Evolutionary conservation across 2,329 filamentous ascomycete genomes (phyloP).

Genomic region (Xylaria sp.): DNA sequence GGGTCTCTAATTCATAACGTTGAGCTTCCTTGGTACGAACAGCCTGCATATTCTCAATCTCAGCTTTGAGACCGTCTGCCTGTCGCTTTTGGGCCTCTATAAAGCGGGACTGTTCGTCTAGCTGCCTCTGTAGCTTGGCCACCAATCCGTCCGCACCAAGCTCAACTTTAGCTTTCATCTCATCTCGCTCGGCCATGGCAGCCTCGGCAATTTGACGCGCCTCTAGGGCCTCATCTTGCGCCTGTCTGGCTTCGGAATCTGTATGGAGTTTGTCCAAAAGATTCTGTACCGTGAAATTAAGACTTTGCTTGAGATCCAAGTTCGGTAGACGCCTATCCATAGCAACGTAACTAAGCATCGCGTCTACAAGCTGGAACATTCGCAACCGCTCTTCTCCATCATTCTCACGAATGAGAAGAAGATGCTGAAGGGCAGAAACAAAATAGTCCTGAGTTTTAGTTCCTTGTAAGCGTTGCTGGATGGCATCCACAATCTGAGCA

Average conservation of each 20-base stretch:
- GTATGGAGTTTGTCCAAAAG: constrained; percentile 96
- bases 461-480: constrained; percentile 83
- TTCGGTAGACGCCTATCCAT: constrained; percentile 97
- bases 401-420: constrained; percentile 90
- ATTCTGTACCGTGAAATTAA: constrained; percentile 97
- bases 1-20: constrained; percentile 92
- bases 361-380: constrained; percentile 97
- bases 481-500: constrained; percentile 91
- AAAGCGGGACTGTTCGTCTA: constrained; percentile 91
- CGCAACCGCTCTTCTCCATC: constrained; percentile 90
- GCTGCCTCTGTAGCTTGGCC: constrained; percentile 88
- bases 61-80: constrained; percentile 87
- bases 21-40: constrained; percentile 91
- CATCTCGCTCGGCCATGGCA: constrained; percentile 94
- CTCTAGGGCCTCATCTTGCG: constrained; percentile 90
- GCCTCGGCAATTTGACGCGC: constrained; percentile 93
- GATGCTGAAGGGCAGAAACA: constrained; percentile 91
- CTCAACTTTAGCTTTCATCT: constrained; percentile 88
- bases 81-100: constrained; percentile 90
- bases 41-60: constrained; percentile 86
- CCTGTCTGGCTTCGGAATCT: constrained; percentile 92
- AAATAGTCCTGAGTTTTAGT: constrained; percentile 95
- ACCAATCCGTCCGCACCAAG: constrained; percentile 94
- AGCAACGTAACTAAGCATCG: constrained; percentile 98
- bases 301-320: constrained; percentile 96